These are phyloP conservation scores for Neofusicoccum laricinum DNA, from an alignment of 2,329 filamentous ascomycete species.

Conservation along the genomic window DNA sequence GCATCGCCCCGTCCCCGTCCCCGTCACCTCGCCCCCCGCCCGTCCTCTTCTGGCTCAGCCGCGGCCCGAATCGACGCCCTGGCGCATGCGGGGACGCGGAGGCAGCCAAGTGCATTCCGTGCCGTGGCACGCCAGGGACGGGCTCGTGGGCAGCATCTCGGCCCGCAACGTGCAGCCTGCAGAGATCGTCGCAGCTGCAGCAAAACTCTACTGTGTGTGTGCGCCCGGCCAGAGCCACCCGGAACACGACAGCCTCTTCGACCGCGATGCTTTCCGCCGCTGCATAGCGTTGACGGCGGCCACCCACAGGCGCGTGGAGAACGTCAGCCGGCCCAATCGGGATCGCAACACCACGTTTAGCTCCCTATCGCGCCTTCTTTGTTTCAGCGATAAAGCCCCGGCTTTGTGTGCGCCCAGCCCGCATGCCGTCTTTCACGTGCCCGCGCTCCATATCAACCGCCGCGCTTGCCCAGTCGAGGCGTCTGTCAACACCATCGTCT, in stretches of 20 bases:
- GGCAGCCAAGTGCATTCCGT: too few relatives aligned
- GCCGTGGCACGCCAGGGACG: too few relatives aligned
- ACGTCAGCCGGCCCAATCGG: slow-evolving; percentile 1
- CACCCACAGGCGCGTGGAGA: neutral
- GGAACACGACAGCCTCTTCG: neutral
- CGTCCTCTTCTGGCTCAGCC: too few relatives aligned
- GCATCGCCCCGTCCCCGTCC: too few relatives aligned
- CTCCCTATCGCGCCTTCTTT: neutral
- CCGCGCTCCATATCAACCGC: neutral
- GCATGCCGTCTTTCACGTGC: neutral
- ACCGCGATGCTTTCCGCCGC: neutral
- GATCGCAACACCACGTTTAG: neutral
- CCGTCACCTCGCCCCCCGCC: too few relatives aligned
- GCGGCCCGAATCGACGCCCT: too few relatives aligned
- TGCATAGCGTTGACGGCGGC: neutral
- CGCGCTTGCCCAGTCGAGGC: neutral
- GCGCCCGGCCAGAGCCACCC: neutral
- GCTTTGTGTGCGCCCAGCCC: neutral
- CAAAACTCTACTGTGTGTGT: neutral
- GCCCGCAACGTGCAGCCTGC: slow-evolving; percentile 4
- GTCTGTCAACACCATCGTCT: neutral
- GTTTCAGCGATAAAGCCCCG: neutral
- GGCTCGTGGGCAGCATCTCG: neutral
- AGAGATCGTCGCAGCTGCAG: neutral
- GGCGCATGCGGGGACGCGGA: too few relatives aligned